Evolutionary conservation across 371 early-diverging fungal species (phyloP).

Genomic region (Mucor lusitanicus): DNA sequence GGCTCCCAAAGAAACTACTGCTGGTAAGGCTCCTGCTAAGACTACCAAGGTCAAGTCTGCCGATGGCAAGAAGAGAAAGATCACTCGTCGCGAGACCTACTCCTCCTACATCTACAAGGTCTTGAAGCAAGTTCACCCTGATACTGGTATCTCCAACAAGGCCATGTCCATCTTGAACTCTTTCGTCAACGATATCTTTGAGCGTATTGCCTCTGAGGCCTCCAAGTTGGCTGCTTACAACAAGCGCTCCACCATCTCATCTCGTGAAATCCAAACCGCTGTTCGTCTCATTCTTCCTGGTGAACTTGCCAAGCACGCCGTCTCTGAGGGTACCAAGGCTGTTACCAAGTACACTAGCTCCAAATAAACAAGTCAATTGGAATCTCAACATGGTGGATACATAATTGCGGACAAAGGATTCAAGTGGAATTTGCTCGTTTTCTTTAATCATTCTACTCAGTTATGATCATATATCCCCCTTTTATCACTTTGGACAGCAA

Average conservation of each 20-base stretch:
- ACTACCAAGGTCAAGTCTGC: constrained; percentile 3
- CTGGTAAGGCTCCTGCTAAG: constrained; percentile 50
- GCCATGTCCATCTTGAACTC: constrained; percentile 99
- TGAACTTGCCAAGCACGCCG: constrained; percentile 97
- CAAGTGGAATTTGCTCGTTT: not conserved
- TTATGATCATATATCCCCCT: constrained; percentile 11
- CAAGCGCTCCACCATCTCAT: constrained; percentile 92
- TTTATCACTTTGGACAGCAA: not conserved
- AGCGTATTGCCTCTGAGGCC: constrained; percentile 89
- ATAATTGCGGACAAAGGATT: not conserved
- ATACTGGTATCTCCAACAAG: constrained; percentile 98
- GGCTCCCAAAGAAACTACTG: constrained; percentile 13
- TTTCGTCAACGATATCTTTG: constrained; percentile 97
- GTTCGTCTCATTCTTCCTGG: constrained; percentile 94
- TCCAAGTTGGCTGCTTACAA: constrained; percentile 94
- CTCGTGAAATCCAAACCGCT: constrained; percentile 95
- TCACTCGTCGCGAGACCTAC: constrained; percentile 87
- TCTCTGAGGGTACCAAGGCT: constrained; percentile 97
- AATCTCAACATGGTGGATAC: not conserved
- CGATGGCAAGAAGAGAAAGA: constrained; percentile 59
- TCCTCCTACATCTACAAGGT: constrained; percentile 97
- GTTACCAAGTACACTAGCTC: constrained; percentile 95
- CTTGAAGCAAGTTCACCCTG: constrained; percentile 97
- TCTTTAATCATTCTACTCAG: not conserved
- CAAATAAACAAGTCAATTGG: constrained; percentile 37